Evolutionary conservation across 2,329 filamentous ascomycete species (phyloP).

Genomic region (Alternaria novae-zelandiae): DNA sequence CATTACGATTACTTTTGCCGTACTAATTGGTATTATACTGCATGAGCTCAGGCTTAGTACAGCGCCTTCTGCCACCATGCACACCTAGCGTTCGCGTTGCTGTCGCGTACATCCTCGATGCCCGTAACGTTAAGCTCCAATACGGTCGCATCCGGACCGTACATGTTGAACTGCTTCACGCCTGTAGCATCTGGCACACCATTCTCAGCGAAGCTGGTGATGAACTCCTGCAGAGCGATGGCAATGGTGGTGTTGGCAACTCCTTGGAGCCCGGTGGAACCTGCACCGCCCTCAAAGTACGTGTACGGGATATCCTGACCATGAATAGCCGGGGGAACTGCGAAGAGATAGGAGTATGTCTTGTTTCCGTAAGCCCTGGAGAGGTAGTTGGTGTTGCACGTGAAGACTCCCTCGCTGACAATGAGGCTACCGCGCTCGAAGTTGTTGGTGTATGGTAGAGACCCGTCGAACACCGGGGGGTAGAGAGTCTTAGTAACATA

Average conservation of each 20-base stretch:
- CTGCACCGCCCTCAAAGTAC: slow-evolving; percentile 55
- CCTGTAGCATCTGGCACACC: slow-evolving; percentile 48
- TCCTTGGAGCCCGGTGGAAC: slow-evolving; percentile 5
- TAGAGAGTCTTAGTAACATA: slow-evolving; percentile 57
- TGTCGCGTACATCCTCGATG: slow-evolving; percentile 54
- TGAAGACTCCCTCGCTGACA: slow-evolving; percentile 54
- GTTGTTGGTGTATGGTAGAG: slow-evolving; percentile 54
- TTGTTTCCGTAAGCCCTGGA: slow-evolving; percentile 54
- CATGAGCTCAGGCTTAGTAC: slow-evolving; percentile 33
- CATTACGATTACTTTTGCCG: neutral
- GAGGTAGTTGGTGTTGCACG: slow-evolving; percentile 62
- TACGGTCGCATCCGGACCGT: slow-evolving; percentile 54
- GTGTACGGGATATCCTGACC: slow-evolving; percentile 60
- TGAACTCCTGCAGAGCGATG: slow-evolving; percentile 54
- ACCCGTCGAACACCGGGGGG: slow-evolving; percentile 57
- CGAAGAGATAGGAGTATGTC: slow-evolving; percentile 61
- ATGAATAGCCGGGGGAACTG: slow-evolving; percentile 60
- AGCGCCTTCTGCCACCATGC: slow-evolving; percentile 61
- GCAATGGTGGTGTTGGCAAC: slow-evolving; percentile 48
- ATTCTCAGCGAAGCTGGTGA: slow-evolving; percentile 51
- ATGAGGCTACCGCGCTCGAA: slow-evolving; percentile 53
- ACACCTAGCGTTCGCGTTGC: slow-evolving; percentile 57
- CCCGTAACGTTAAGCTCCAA: slow-evolving; percentile 53
- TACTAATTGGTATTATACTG: neutral
- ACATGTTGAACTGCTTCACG: slow-evolving; percentile 55